Conservation (phyloP, 352 stramenopile genomes). For the Globisporangium okanoganense region DNA sequence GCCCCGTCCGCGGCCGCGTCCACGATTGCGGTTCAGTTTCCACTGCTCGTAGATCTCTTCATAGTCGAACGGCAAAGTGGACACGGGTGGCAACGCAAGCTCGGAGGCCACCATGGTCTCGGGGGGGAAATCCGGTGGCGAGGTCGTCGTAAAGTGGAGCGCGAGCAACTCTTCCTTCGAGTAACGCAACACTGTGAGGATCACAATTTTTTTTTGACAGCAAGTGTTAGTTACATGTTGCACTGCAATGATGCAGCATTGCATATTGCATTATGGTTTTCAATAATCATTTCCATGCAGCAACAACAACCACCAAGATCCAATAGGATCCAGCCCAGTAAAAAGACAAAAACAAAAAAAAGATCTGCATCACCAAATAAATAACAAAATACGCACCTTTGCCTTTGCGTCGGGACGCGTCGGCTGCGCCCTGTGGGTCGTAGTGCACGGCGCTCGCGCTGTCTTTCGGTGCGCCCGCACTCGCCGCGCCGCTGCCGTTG, state of each 20-base stretch:
- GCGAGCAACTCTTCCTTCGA: conserved; percentile 75
- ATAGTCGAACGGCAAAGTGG: conserved; percentile 79
- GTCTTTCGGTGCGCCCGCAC: conserved; percentile 8
- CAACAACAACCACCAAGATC: neutral
- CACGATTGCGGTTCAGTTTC: conserved; percentile 76
- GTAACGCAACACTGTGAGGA: conserved; percentile 62
- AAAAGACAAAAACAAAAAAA: neutral
- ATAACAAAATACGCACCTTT: conserved; percentile 42
- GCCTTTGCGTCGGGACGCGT: conserved; percentile 49
- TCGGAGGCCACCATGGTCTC: conserved; percentile 69
- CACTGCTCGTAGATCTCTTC: conserved; percentile 88
- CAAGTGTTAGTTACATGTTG: neutral
- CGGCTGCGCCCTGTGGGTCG: conserved; percentile 19
- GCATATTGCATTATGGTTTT: neutral
- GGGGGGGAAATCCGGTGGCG: conserved; percentile 46
- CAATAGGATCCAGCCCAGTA: neutral
- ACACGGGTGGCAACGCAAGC: conserved; percentile 62
- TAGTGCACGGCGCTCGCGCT: conserved; percentile 22
- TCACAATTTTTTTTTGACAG: neutral
- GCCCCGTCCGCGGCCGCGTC: conserved; percentile 64
- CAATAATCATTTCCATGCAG: neutral
- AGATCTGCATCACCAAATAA: too few species aligned
- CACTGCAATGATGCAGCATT: neutral
- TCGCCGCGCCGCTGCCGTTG: neutral
- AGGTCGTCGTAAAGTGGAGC: conserved; percentile 54